Base-by-base conservation (phyloP, 495 filamentous ascomycete species). In the Paragyromitra xinjiangensis region DNA sequence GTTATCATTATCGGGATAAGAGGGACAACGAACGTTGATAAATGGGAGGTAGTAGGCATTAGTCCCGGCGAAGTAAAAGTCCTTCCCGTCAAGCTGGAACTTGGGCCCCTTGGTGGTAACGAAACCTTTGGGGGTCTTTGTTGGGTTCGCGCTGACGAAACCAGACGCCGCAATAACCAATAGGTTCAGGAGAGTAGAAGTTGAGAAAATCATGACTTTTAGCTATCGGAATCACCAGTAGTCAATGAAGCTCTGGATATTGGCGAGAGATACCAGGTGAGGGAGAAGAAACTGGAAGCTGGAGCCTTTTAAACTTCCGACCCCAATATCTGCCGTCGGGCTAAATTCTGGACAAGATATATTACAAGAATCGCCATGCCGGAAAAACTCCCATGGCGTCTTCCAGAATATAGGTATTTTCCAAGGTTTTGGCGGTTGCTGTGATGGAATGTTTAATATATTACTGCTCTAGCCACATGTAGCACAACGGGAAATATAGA, bases 11-110 rank as follows among this genome's bases (percentile, higher is more conserved):
- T 11, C 22, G 40, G 3, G n/a, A 1, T 11, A 9, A 0, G 16
- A 16, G 59, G 29, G 2, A 44, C 3, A 14, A 82, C 83, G 7
- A 24, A 86, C 86, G 37, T 83, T 85, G 37, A 81, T 83, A 78
- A 92, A 92, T 0, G 87, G 86, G 40, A 93, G 88, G 86, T 91
- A 93, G 83, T 93, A 94, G 7, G 89, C 84, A 81, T 94, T 93
- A 34, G 88, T 90, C 1, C 92, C 92, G 2, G 90, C 88, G 83
- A 89, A 92, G 83, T 91, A 88, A 80, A 87, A 87, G n/a, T 87
- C 87, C 64, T 87, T 83, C 34, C 90, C 90, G 73, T 91, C 86
- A 37, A 92, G 88, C 77, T 86, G 86, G 84, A 93, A 92, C 42
- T 89, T 86, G 7, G 84, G 83, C 0, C 87, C 90, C 3, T 87